These are phyloP conservation scores for Aspergillus ostianus DNA, from an alignment of 495 filamentous ascomycete species.

Conservation along the genomic window DNA sequence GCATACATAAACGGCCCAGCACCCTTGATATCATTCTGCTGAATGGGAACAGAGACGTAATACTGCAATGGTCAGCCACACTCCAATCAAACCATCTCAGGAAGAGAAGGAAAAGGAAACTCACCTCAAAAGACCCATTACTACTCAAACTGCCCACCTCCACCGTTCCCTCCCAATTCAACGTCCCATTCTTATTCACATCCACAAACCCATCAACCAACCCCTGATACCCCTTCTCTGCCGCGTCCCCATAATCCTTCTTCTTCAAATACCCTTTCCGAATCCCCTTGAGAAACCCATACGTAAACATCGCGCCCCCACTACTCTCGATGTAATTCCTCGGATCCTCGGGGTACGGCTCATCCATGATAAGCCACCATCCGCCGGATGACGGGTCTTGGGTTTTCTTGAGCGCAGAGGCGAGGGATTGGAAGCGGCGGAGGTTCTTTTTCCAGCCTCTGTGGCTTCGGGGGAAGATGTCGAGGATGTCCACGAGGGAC, in stretches of 20 bases:
- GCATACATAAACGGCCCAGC: conserved; percentile 20
- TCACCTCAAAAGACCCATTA: conserved; percentile 19
- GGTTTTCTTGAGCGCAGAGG: conserved; percentile 6
- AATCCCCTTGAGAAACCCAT: conserved; percentile 16
- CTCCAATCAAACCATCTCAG: background rate
- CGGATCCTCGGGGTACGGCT: conserved; percentile 12
- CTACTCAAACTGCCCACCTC: conserved; percentile 20
- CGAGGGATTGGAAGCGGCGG: conserved; percentile 14
- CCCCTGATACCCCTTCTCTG: conserved; percentile 1
- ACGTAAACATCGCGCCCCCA: conserved; percentile 18
- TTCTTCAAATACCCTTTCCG: conserved; percentile 11
- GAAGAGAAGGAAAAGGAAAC: conserved; percentile 1
- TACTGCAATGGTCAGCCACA: conserved; percentile 8
- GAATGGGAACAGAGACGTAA: conserved; percentile 18
- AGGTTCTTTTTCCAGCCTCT: conserved; percentile 10
- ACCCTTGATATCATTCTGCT: conserved; percentile 17
- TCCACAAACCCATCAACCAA: conserved; percentile 8
- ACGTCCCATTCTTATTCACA: conserved; percentile 13
- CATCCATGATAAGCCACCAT: conserved; percentile 20
- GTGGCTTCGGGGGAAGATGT: conserved; percentile 15
- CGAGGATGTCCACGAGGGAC: conserved; percentile 16
- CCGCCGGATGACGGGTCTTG: conserved; percentile 13
- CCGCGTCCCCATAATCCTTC: conserved; percentile 5
- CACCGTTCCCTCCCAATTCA: conserved; percentile 19
- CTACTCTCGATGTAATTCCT: conserved; percentile 21